These are phyloP conservation scores for Cercospora sojina DNA, from an alignment of 2,329 filamentous ascomycete species.

Conservation along the genomic window DNA sequence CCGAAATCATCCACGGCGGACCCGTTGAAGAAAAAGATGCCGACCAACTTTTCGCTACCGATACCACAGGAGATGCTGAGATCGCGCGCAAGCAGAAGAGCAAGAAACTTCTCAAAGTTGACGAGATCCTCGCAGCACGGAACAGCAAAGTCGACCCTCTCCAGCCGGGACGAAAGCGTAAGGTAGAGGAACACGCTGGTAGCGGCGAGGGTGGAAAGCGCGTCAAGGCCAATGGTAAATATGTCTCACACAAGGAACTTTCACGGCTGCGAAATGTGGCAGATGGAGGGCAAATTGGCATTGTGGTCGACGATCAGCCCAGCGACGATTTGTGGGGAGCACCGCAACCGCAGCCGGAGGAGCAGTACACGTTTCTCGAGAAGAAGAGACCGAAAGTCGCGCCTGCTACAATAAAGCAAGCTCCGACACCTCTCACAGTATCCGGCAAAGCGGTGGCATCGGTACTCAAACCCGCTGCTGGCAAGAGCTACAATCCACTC, in stretches of 20 bases:
- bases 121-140: conserved; percentile 85
- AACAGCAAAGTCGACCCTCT: conserved; percentile 75
- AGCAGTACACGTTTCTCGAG: conserved; percentile 64
- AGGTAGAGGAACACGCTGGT: conserved; percentile 63
- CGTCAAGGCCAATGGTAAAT: conserved; percentile 66
- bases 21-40: conserved; percentile 80
- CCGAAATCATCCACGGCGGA: conserved; percentile 89
- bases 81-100: conserved; percentile 63
- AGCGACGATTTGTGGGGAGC: conserved; percentile 77
- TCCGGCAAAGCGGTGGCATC: conserved; percentile 77
- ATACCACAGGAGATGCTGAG: conserved; percentile 67
- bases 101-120: conserved; percentile 79
- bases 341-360: conserved; percentile 50
- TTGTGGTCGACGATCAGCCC: conserved; percentile 54
- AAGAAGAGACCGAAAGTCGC: conserved; percentile 62
- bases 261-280: conserved; percentile 75
- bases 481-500: conserved; percentile 87
- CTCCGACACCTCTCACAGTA: conserved; percentile 78
- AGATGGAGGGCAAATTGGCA: conserved; percentile 60
- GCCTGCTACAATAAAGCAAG: conserved; percentile 71
- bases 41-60: conserved; percentile 80
- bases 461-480: conserved; percentile 74
- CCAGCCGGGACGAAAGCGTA: conserved; percentile 68
- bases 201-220: conserved; percentile 66
- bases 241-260: conserved; percentile 79